Conservation (phyloP, 805 yeast genomes). For the Candida succiphila region DNA sequence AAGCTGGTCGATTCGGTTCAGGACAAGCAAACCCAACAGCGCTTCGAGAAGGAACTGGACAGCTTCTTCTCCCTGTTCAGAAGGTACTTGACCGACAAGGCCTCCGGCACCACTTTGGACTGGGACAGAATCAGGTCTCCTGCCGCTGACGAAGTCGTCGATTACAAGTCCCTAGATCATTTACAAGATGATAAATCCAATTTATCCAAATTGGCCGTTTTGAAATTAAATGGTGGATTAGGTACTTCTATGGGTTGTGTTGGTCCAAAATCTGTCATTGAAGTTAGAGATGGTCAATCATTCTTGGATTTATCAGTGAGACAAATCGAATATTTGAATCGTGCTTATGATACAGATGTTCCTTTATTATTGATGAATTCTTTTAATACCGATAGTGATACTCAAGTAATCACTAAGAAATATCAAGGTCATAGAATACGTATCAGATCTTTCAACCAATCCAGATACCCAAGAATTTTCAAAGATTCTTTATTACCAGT, state of each 20-base stretch:
- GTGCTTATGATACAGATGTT: slow-evolving; percentile 83
- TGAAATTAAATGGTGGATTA: slow-evolving; percentile 94
- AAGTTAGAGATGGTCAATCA: slow-evolving; percentile 97
- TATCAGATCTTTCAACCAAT: slow-evolving; percentile 94
- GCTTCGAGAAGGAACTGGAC: slow-evolving; percentile 89
- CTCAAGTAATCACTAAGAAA: slow-evolving; percentile 90
- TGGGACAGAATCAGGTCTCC: slow-evolving; percentile 98
- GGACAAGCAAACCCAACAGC: slow-evolving; percentile 35
- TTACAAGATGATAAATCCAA: slow-evolving; percentile 30
- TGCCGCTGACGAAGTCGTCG: slow-evolving; percentile 77
- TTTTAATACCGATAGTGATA: slow-evolving; percentile 94
- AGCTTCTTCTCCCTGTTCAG: slow-evolving; percentile 88
- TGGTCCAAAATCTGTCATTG: slow-evolving; percentile 96
- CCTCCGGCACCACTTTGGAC: slow-evolving; percentile 63
- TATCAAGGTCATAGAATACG: slow-evolving; percentile 94
- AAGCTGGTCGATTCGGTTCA: slow-evolving; percentile 74
- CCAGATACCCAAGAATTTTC: slow-evolving; percentile 92
- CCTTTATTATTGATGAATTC: slow-evolving; percentile 97
- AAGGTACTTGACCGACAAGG: slow-evolving; percentile 84
- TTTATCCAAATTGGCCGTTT: slow-evolving; percentile 81
- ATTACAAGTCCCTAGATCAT: slow-evolving; percentile 43
- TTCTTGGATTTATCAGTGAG: slow-evolving; percentile 92
- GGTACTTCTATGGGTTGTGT: slow-evolving; percentile 99
- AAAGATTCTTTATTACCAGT: slow-evolving; percentile 96
- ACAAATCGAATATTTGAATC: slow-evolving; percentile 91